Percentiles rank a stretch among this genome's conserved stretches.
These are phyloP conservation scores for Myxozyma geophila DNA, from an alignment of 805 yeast genomes.

Conservation along the genomic window DNA sequence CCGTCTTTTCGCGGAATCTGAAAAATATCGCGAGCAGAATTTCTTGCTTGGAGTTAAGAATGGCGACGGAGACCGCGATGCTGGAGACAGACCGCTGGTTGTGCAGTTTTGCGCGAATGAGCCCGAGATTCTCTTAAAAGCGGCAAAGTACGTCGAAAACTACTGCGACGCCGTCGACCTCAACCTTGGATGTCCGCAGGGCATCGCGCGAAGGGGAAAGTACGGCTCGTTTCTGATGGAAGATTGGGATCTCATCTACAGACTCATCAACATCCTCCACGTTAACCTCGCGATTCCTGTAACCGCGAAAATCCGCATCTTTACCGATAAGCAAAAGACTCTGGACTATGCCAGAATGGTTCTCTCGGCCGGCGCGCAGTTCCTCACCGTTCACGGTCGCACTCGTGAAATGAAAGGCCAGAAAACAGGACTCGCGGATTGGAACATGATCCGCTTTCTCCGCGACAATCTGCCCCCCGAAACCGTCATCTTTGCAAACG, in stretches of 20 bases:
- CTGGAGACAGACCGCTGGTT: slow-evolving; percentile 77
- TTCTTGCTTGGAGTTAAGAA: slow-evolving; percentile 58
- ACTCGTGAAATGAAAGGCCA: slow-evolving; percentile 98
- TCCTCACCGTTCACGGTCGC: slow-evolving; percentile 92
- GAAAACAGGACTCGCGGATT: slow-evolving; percentile 91
- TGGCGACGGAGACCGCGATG: slow-evolving; percentile 56
- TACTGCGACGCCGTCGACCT: slow-evolving; percentile 95
- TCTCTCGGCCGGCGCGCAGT: slow-evolving; percentile 91
- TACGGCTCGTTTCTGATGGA: slow-evolving; percentile 97
- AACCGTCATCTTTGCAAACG: slow-evolving; percentile 91
- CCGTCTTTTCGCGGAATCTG: slow-evolving; percentile 79
- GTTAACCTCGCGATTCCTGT: slow-evolving; percentile 76
- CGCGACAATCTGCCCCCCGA: slow-evolving; percentile 79
- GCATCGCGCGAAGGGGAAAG: slow-evolving; percentile 91
- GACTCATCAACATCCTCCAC: slow-evolving; percentile 70
- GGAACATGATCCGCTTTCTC: slow-evolving; percentile 76
- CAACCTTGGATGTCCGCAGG: slow-evolving; percentile 97
- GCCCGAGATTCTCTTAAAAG: slow-evolving; percentile 77
- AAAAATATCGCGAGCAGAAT: slow-evolving; percentile 77
- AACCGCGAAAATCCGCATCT: slow-evolving; percentile 93
- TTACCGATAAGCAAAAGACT: slow-evolving; percentile 80
- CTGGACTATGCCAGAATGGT: slow-evolving; percentile 88
- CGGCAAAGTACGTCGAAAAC: slow-evolving; percentile 80
- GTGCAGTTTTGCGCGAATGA: slow-evolving; percentile 98
- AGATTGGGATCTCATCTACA: slow-evolving; percentile 84